A percentile compares a stretch with the other conserved stretches of the same genome.
Evolutionary conservation across 2,329 filamentous ascomycete genomes (phyloP).

Genomic region (Cordyceps javanica): DNA sequence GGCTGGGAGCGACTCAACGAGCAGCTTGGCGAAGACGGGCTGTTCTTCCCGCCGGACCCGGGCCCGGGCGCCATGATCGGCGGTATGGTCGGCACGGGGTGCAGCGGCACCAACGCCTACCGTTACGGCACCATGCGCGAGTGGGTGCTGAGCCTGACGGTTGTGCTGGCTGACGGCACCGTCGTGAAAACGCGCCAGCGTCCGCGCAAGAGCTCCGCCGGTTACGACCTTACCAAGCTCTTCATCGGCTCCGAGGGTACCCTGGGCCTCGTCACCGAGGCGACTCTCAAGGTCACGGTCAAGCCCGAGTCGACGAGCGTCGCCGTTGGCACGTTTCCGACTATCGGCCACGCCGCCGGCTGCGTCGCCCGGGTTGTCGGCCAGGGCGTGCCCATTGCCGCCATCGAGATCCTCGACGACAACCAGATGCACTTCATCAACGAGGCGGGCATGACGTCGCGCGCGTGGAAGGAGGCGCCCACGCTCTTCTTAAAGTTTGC

Average conservation of each 20-base stretch:
- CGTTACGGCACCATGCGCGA: conserved; percentile 93
- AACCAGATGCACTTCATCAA: conserved; percentile 75
- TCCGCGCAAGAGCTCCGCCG: conserved; percentile 82
- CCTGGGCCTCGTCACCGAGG: conserved; percentile 84
- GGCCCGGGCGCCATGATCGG: conserved; percentile 90
- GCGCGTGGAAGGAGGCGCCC: conserved; percentile 64
- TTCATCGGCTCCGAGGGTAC: conserved; percentile 92
- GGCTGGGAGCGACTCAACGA: conserved; percentile 87
- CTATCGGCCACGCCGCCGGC: conserved; percentile 64
- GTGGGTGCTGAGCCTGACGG: conserved; percentile 82
- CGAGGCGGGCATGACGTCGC: conserved; percentile 58
- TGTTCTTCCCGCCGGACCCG: conserved; percentile 91
- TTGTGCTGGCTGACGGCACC: conserved; percentile 85
- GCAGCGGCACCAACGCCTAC: conserved; percentile 81
- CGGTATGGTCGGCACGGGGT: conserved; percentile 73
- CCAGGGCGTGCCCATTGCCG: conserved; percentile 76
- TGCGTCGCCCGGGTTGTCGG: conserved; percentile 77
- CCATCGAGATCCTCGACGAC: conserved; percentile 89
- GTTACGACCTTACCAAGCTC: conserved; percentile 83
- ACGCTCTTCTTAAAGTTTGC: conserved; percentile 83
- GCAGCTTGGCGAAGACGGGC: conserved; percentile 60
- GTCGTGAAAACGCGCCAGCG: conserved; percentile 84
- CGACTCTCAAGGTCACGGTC: conserved; percentile 78
- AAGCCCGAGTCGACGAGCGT: conserved; percentile 75
- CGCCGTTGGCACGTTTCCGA: conserved; percentile 58